These are phyloP conservation scores for Phytophthora constricta DNA, from an alignment of 352 stramenopile genomes.

Conservation along the genomic window DNA sequence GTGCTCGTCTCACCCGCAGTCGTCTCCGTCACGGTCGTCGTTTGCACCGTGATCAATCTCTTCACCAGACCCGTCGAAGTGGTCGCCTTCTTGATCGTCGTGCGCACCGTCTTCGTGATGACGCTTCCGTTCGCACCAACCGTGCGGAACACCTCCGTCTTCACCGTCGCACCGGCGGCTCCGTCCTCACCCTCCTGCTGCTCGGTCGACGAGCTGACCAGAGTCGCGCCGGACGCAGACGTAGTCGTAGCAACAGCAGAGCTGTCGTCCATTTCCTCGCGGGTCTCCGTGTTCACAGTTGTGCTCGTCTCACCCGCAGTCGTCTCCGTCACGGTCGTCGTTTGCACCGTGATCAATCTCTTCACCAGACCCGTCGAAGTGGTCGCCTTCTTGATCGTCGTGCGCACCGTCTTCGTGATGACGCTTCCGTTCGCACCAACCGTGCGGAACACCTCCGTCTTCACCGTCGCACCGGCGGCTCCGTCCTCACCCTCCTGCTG, in stretches of 20 bases:
- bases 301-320: not conserved
- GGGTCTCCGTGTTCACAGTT: not conserved
- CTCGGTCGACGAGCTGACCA: not conserved
- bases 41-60: not conserved
- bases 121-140: not conserved
- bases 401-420: conserved; percentile 2
- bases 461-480: conserved; percentile 2
- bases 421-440: conserved; percentile 1
- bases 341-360: not conserved
- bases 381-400: not conserved
- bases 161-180: not conserved
- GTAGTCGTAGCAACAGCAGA: not conserved
- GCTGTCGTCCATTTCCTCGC: not conserved
- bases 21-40: not conserved
- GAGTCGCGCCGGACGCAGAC: not conserved
- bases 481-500: conserved; percentile 9
- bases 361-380: not conserved
- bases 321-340: conserved; percentile 5
- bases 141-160: not conserved
- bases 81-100: not conserved
- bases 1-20: conserved; percentile 15
- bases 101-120: not conserved
- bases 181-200: not conserved
- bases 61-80: not conserved
- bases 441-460: conserved; percentile 1